A percentile compares a stretch with the other conserved stretches of the same genome.
These are phyloP conservation scores for Dillenia turbinata DNA, from an alignment of 164 flowering plant species.

Conservation along the genomic window DNA sequence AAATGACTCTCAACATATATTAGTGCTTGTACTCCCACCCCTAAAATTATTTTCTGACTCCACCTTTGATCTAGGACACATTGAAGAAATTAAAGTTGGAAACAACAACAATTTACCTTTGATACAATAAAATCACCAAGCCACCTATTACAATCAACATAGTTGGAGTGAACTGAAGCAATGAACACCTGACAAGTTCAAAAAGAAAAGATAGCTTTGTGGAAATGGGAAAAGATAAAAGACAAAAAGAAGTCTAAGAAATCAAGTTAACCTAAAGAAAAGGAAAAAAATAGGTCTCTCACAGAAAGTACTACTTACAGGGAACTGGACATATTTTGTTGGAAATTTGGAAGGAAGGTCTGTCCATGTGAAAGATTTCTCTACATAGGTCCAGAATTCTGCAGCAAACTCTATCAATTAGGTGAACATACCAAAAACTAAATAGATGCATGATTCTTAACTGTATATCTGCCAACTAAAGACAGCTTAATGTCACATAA, in stretches of 20 bases:
- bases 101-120: constrained; percentile 46
- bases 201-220: constrained; percentile 3
- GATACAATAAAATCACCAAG: constrained; percentile 96
- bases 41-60: not conserved
- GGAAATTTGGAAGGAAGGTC: constrained; percentile 97
- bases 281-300: not conserved
- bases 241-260: not conserved
- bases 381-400: constrained; percentile 98
- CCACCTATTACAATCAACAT: constrained; percentile 98
- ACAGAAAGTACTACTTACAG: constrained; percentile 45
- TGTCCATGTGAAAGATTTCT: constrained; percentile 96
- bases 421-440: too few species aligned
- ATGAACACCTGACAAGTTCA: constrained; percentile 56
- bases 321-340: constrained; percentile 97
- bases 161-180: constrained; percentile 88
- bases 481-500: too few species aligned
- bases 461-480: too few species aligned
- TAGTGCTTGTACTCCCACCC: too few species aligned
- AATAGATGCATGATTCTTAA: too few species aligned
- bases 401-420: constrained; percentile 17
- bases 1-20: too few species aligned
- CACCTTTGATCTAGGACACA: not conserved
- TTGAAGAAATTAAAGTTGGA: not conserved
- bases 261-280: not conserved
- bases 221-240: not conserved